phyloP scores from a whole-genome alignment of 2,329 filamentous ascomycete species.

The Pseudocercospora crystallina region DNA sequence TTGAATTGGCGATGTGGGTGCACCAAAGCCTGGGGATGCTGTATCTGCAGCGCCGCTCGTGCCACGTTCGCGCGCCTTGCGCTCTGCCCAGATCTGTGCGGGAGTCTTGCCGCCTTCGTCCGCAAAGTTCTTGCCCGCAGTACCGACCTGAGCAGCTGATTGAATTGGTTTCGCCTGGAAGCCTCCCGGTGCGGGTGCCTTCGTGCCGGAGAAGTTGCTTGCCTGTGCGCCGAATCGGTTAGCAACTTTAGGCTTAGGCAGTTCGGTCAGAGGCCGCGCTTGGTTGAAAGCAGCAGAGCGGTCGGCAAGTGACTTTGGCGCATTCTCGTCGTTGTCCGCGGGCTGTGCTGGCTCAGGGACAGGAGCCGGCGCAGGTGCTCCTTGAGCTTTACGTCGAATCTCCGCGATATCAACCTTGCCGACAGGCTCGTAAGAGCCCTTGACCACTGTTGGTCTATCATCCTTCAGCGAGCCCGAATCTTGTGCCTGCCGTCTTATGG shows the following conservation, averaged over 20 bases:
- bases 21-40: conserved; percentile 39
- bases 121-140: conserved; percentile 88
- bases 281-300: conserved; percentile 71
- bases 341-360: conserved; percentile 46
- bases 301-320: conserved; percentile 68
- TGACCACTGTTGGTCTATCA: conserved; percentile 79
- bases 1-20: conserved; percentile 52
- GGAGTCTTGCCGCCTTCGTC: conserved; percentile 95
- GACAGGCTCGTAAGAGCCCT: conserved; percentile 89
- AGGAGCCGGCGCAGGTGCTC: conserved; percentile 36
- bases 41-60: conserved; percentile 53
- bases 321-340: conserved; percentile 49
- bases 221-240: conserved; percentile 78
- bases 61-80: conserved; percentile 79
- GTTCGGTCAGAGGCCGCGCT: conserved; percentile 75
- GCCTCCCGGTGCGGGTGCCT: conserved; percentile 74
- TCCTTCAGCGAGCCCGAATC: conserved; percentile 59
- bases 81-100: conserved; percentile 95
- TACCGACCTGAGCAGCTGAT: conserved; percentile 64
- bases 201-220: conserved; percentile 79
- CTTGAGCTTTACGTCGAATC: conserved; percentile 80
- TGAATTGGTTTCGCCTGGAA: conserved; percentile 61
- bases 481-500: conserved; percentile 74
- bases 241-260: conserved; percentile 93
- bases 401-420: conserved; percentile 97